Percentiles rank a stretch among this genome's conserved stretches.
Conservation (phyloP, 2,329 filamentous ascomycete species). For the Fusarium coicis region DNA sequence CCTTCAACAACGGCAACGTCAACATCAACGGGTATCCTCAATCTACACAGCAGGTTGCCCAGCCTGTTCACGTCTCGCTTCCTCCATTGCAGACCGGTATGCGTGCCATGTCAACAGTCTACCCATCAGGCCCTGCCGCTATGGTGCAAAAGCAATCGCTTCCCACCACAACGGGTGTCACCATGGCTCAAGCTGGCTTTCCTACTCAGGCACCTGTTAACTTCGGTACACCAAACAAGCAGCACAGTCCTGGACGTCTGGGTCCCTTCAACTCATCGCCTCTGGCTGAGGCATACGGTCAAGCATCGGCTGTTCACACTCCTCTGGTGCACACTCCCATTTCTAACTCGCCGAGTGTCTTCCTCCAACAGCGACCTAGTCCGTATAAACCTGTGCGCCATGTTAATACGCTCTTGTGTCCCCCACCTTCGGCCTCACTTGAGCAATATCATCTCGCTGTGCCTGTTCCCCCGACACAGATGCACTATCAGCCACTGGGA, state of each 20-base stretch:
- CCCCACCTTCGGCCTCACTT: slow-evolving; percentile 82
- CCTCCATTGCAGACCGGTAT: slow-evolving; percentile 70
- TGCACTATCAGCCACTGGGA: slow-evolving; percentile 85
- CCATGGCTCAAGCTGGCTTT: slow-evolving; percentile 40
- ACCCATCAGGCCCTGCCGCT: slow-evolving; percentile 63
- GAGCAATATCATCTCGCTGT: slow-evolving; percentile 74
- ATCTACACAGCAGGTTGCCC: slow-evolving; percentile 44
- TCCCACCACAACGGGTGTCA: slow-evolving; percentile 39
- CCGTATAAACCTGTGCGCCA: slow-evolving; percentile 92
- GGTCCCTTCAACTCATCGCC: slow-evolving; percentile 70
- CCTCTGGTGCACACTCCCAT: slow-evolving; percentile 70
- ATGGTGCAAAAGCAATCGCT: slow-evolving; percentile 52
- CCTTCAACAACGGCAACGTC: slow-evolving; percentile 49
- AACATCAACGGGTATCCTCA: slow-evolving; percentile 53
- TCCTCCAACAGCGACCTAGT: slow-evolving; percentile 87
- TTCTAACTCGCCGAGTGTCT: slow-evolving; percentile 86
- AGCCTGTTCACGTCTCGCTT: slow-evolving; percentile 61
- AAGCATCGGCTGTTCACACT: slow-evolving; percentile 64
- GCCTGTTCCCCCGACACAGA: slow-evolving; percentile 72
- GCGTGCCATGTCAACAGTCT: slow-evolving; percentile 82
- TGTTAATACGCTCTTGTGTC: slow-evolving; percentile 90
- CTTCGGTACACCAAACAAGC: slow-evolving; percentile 64
- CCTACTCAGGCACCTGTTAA: slow-evolving; percentile 48
- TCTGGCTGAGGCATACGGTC: slow-evolving; percentile 69
- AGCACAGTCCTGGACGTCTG: slow-evolving; percentile 62